These are phyloP conservation scores for Curvularia sp. DNA, from an alignment of 2,329 filamentous ascomycete genomes.

Conservation along the genomic window DNA sequence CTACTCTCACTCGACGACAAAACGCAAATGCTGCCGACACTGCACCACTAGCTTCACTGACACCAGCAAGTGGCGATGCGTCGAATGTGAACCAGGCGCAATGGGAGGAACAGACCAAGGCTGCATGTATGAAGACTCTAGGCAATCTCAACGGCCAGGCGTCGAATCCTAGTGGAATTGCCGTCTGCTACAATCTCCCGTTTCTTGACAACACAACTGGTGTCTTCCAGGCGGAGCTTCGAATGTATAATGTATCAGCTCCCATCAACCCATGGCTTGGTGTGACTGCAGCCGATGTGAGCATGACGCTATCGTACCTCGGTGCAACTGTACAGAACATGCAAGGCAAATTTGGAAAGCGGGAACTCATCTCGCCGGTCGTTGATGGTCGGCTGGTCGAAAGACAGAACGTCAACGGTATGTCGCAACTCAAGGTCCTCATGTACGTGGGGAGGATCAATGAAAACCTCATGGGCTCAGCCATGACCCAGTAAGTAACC, in stretches of 20 bases:
- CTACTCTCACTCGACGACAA: slow-evolving; percentile 49
- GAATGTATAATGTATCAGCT: slow-evolving; percentile 73
- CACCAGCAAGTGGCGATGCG: slow-evolving; percentile 47
- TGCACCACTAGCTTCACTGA: slow-evolving; percentile 43
- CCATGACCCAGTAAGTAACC: slow-evolving; percentile 66
- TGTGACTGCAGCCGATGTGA: slow-evolving; percentile 51
- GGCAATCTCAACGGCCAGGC: slow-evolving; percentile 61
- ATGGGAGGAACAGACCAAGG: slow-evolving; percentile 50
- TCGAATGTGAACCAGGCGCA: slow-evolving; percentile 39
- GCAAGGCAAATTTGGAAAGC: slow-evolving; percentile 44
- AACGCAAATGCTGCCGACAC: slow-evolving; percentile 36
- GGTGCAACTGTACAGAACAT: slow-evolving; percentile 54
- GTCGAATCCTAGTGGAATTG: slow-evolving; percentile 77
- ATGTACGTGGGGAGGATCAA: slow-evolving; percentile 75
- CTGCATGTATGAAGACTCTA: slow-evolving; percentile 68
- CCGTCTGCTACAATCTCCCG: slow-evolving; percentile 83
- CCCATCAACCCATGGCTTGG: slow-evolving; percentile 59
- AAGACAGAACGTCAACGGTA: slow-evolving; percentile 38
- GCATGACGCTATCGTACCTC: slow-evolving; percentile 53
- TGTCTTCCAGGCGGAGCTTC: slow-evolving; percentile 77
- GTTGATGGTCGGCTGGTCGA: slow-evolving; percentile 39
- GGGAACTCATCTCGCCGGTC: slow-evolving; percentile 37
- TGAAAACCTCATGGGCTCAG: slow-evolving; percentile 59
- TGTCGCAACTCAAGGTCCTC: slow-evolving; percentile 64
- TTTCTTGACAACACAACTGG: slow-evolving; percentile 72